Base-by-base conservation (phyloP, 2,329 filamentous ascomycete genomes). In the Stachybotrys chlorohalonatus region DNA sequence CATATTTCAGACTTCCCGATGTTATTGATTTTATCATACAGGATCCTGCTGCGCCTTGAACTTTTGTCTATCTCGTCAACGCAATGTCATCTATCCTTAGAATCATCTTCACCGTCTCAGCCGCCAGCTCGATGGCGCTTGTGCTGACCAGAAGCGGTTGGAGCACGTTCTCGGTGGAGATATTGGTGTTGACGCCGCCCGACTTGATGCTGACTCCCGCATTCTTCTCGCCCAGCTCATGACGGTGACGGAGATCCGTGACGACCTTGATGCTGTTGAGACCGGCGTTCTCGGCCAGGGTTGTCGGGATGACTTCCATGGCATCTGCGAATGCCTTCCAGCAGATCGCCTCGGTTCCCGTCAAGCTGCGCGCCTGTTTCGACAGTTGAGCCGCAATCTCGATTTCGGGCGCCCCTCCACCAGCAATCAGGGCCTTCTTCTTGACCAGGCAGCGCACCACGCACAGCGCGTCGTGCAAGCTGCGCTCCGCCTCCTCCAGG, bases 291-390 rank as follows among this genome's bases (percentile, higher is more conserved):
- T 99, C 94, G 0, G 94, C 95, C 62, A 99, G 79, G 1, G 94
- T 99, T 39, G 93, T 96, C 13, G 95, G 94, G 54, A 99, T 89
- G 47, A 99, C 90, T 75, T 99, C 94, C 77, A 99, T 87, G 7
- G 94, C 94, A 60, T 99, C 93, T 1, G 95, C 94, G 68, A 99
- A 99, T 1, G 93, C 93, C 77, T 96, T 97, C 90, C 90, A 99
- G 83, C 94, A 99, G 68, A 97, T 96, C 46, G 91, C 85, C 72
- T 99, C 94, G 6, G 94, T 96, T 57, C 95, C 95, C 1, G 86
- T 86, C 57, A 96, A 79, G 64, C 86, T 85, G 62, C 92, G 88
- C 8, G 93, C 84, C 67, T 89, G 87, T 73, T 89, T 87, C 55
- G 87, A 84, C 39, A 99, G 82, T 66, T 90, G 83, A 54, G 94